Evolutionary conservation across 1,284 basidiomycete genomes (phyloP).

Genomic region (Pseudozyma tsukubaensis): DNA sequence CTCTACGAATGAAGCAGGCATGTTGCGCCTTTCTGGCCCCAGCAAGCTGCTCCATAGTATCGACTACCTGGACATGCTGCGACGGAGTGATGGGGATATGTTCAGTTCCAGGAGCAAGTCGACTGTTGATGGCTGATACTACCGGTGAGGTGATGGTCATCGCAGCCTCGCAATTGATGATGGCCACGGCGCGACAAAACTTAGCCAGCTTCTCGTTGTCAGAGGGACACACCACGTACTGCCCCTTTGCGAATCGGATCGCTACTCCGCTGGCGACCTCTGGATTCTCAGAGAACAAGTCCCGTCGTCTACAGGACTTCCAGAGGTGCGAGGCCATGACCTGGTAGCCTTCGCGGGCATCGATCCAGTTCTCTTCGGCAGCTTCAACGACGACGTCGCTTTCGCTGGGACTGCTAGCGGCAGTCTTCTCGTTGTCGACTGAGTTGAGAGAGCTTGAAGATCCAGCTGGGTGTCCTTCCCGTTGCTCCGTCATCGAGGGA

Average conservation of each 20-base stretch:
- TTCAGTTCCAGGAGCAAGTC: conserved; percentile 65
- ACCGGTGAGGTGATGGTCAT: conserved; percentile 82
- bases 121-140: conserved; percentile 77
- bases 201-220: conserved; percentile 21
- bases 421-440: conserved; percentile 10
- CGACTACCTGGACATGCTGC: conserved; percentile 50
- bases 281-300: conserved; percentile 31
- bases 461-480: conserved; percentile 3
- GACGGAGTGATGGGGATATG: conserved; percentile 53
- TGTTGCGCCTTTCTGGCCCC: conserved; percentile 83
- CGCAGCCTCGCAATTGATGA: conserved; percentile 81
- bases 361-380: conserved; percentile 32
- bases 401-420: neutral
- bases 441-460: conserved; percentile 20
- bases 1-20: conserved; percentile 82
- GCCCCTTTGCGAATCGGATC: conserved; percentile 46
- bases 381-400: neutral
- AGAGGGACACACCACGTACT: conserved; percentile 45
- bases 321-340: conserved; percentile 50
- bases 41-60: conserved; percentile 75
- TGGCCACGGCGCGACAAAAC: conserved; percentile 73
- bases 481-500: conserved; percentile 25
- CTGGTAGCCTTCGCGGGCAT: conserved; percentile 46
- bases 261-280: conserved; percentile 38
- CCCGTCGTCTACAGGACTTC: conserved; percentile 25